Evolutionary conservation across 306 rosid species (phyloP), one percentile per base, ranked within the genome.

Genomic region (Cicer judaicum): DNA sequence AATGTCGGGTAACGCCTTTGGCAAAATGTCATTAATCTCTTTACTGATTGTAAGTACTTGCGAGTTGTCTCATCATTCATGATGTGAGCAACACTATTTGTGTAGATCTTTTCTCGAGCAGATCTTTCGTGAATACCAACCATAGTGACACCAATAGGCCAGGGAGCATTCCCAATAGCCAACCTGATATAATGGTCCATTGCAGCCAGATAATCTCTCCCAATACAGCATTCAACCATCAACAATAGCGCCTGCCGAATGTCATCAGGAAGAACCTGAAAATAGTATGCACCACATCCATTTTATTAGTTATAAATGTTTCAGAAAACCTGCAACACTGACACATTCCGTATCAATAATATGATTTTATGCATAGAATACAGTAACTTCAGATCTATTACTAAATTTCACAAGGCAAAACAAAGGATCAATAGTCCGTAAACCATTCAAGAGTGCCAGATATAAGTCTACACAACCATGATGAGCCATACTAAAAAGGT

Each of bases 71-170:
- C 99, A 10, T 94, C 99, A 21, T 94, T 94, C 99, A 94, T 94
- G 57, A 94, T 89, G 72, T 94, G 99, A 36, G 99, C 99, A 67
- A 94, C 99, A 84, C 98, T 94, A 64, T 94, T 94, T 72, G 97
- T 94, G 87, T 94, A 90, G 76, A 94, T 94, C 92, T 94, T 94
- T 86, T 94, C 97, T 40, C 96, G 98, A 64, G 98, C 98, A 38
- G 98, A 94, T 66, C 99, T 90, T 73, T 94, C 99, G 5, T 94
- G 99, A 74, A 94, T 94, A 81, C 99, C 99, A 86, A 94, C 99
- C 99, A 94, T 94, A 83, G 99, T 94, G 46, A 94, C 99, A 75
- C 99, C 97, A 82, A 94, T 94, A 39, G 99, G 99, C 99, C 99
- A 94, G 10, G 98, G 99, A 36, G 99, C 97, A 76, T 94, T 94